Conservation (phyloP, 441 rosid genomes). For the Populus hybrid region DNA sequence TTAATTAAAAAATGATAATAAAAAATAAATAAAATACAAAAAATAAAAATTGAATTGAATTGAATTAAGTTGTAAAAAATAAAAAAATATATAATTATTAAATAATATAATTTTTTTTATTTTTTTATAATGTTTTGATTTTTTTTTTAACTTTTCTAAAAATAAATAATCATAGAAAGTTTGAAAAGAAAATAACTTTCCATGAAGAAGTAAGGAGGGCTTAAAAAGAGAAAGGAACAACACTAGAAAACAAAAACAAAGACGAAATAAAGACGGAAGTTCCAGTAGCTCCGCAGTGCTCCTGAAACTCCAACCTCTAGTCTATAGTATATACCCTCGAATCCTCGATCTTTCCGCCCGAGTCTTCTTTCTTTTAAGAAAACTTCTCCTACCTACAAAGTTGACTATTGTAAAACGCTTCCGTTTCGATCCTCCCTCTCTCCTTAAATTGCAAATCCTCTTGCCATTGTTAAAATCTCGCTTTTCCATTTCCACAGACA, state of each 20-base stretch:
- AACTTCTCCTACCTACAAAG: background rate
- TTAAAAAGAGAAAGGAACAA: background rate
- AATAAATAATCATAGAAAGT: too few species aligned
- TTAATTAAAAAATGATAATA: too few species aligned
- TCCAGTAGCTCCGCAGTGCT: background rate
- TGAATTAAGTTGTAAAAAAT: too few species aligned
- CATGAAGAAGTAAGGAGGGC: background rate
- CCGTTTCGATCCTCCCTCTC: background rate
- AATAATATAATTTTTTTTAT: too few species aligned
- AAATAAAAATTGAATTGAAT: too few species aligned
- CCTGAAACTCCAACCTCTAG: conserved; percentile 36
- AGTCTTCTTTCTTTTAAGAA: background rate
- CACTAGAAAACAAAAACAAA: background rate
- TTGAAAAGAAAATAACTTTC: too few species aligned
- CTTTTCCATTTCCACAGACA: background rate
- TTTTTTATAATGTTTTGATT: too few species aligned
- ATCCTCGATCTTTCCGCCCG: conserved; percentile 38
- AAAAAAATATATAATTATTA: too few species aligned
- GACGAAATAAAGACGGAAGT: background rate
- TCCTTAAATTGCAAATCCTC: background rate
- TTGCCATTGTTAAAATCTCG: background rate
- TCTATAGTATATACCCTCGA: too few species aligned
- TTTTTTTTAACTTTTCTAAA: too few species aligned
- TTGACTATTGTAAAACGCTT: background rate
- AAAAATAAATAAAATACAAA: too few species aligned